These are phyloP conservation scores for Ehretia macrophylla DNA, from an alignment of 257 asterid species.

Conservation along the genomic window DNA sequence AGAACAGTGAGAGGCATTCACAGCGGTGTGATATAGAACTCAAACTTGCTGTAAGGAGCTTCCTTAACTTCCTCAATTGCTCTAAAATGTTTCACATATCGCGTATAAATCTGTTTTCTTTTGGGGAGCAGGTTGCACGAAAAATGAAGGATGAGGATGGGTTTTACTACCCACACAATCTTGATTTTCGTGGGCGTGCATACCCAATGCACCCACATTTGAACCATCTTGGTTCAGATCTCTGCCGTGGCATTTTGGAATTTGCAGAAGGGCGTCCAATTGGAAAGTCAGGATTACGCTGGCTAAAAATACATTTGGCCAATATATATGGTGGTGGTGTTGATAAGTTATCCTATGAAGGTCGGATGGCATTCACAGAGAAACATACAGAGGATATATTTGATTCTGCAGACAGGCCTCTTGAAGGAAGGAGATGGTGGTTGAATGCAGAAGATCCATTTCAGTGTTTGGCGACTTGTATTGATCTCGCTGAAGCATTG, in stretches of 20 bases:
- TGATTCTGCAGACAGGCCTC: slow-evolving; percentile 96
- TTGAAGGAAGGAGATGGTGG: slow-evolving; percentile 98
- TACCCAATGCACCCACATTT: slow-evolving; percentile 99
- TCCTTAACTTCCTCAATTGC: not conserved
- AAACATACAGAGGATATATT: slow-evolving; percentile 78
- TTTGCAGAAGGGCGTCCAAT: slow-evolving; percentile 97
- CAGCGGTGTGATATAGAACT: slow-evolving; percentile 95
- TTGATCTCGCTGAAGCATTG: slow-evolving; percentile 76
- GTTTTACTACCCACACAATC: slow-evolving; percentile 90
- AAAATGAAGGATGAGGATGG: slow-evolving; percentile 98
- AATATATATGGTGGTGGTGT: slow-evolving; percentile 88
- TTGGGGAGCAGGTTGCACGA: slow-evolving; percentile 80
- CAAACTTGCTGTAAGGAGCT: slow-evolving; percentile 82
- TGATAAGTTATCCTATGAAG: slow-evolving; percentile 82
- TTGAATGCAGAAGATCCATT: slow-evolving; percentile 93
- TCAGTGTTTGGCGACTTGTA: slow-evolving; percentile 92
- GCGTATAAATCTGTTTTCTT: slow-evolving; percentile 2
- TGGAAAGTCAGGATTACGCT: slow-evolving; percentile 76
- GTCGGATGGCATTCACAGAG: slow-evolving; percentile 71
- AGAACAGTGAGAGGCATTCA: slow-evolving; percentile 82
- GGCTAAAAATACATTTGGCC: slow-evolving; percentile 90
- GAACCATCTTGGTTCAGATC: slow-evolving; percentile 96
- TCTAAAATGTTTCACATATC: not conserved
- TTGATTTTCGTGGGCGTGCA: slow-evolving; percentile 98
- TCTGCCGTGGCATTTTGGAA: slow-evolving; percentile 90